These are phyloP conservation scores for Mycena belliarum DNA, from an alignment of 768 basidiomycete species.

Conservation along the genomic window DNA sequence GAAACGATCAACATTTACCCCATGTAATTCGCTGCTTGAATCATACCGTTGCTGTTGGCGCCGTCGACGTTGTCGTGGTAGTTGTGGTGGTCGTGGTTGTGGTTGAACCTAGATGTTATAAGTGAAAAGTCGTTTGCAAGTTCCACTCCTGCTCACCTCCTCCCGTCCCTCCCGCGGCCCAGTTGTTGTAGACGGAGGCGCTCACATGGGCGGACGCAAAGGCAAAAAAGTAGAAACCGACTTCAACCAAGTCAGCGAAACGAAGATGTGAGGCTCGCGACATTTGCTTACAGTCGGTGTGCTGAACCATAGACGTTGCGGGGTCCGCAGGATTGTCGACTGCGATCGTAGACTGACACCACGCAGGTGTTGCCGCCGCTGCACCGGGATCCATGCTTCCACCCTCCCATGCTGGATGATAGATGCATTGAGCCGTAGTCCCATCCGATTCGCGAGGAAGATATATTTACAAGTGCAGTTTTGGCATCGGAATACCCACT, in stretches of 20 bases:
- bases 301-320: conserved; percentile 52
- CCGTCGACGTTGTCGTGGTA: conserved; percentile 37
- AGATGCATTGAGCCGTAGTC: no score
- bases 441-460: no score
- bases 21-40: background rate
- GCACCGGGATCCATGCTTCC: conserved; percentile 37
- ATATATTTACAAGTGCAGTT: conserved; percentile 56
- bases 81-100: conserved; percentile 41
- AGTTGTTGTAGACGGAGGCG: conserved; percentile 45
- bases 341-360: conserved; percentile 40
- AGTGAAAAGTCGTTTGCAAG: background rate
- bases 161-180: conserved; percentile 51
- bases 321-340: conserved; percentile 54
- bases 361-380: conserved; percentile 38
- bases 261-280: background rate
- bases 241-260: conserved; percentile 28
- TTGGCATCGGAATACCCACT: conserved; percentile 68
- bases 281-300: conserved; percentile 55
- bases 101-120: conserved; percentile 22
- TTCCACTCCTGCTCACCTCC: conserved; percentile 25
- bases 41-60: conserved; percentile 33
- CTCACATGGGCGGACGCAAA: conserved; percentile 49
- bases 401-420: conserved; percentile 39
- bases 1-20: background rate
- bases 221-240: conserved; percentile 60